Evolutionary conservation across 2,329 filamentous ascomycete species (phyloP), one percentile per base, ranked within the genome.

Genomic region (Fusarium tuaranense): DNA sequence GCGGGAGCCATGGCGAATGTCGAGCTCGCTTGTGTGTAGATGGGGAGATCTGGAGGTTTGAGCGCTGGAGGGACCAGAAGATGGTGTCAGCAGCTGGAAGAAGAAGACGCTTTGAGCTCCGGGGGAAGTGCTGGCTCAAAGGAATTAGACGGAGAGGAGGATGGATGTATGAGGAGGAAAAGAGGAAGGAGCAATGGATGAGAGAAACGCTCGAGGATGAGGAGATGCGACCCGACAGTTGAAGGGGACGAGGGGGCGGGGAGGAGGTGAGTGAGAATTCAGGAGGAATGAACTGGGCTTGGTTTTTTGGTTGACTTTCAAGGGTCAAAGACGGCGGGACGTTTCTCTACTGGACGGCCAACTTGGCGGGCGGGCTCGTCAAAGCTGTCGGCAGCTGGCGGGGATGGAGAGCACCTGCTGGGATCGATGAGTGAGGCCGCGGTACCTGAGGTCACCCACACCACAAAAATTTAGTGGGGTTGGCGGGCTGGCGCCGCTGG

Each of bases 1-100:
- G 86, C 87, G 80, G 85, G 75, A 84, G 90, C 86, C 88, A 92
- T 93, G 81, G 73, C 69, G 73, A 76, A 74, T 69, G 71, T 76
- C 73, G 70, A 76, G 67, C 57, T 79, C 74, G 78, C 67, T 67
- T 71, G 51, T 74, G 75, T 70, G 75, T 70, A 68, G 60, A 63
- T 66, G 71, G 69, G 59, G 46, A 76, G 53, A 58, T 46, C 69
- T 65, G 58, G 60, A 75, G 60, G 36, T 41, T 48, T 64, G 60
- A 58, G 74, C 70, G 76, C 76, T 79, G 70, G 65, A 74, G 69
- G 65, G 60, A 71, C 72, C 72, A 73, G 69, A 66, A 32, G 65
- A 72, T 71, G 71, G 71, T 71, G 67, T 78, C 74, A 78, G 77
- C 76, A 73, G 66, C 71, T 64, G 58, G 65, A 64, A 69, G 61